Conservation (phyloP, 495 filamentous ascomycete species). For the Aspergillus campestris region DNA sequence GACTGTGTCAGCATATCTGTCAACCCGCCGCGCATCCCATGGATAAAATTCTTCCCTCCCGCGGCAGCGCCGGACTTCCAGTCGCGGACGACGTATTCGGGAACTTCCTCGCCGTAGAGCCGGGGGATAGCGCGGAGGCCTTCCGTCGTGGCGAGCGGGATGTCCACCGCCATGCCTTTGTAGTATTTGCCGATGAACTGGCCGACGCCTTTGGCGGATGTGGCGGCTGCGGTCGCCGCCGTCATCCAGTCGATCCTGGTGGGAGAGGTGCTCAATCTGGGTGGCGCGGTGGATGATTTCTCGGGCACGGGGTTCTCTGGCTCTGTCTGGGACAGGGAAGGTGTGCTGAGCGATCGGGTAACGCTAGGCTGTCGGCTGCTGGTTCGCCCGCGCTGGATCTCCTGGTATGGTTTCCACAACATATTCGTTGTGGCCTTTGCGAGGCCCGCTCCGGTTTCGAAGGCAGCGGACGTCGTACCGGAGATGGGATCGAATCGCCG, state of each 20-base stretch:
- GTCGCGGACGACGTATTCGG: slow-evolving; percentile 24
- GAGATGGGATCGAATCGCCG: slow-evolving; percentile 35
- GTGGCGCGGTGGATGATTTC: background rate
- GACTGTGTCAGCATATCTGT: slow-evolving; percentile 64
- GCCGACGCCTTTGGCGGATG: slow-evolving; percentile 26
- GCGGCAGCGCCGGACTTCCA: slow-evolving; percentile 28
- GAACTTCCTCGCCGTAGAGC: slow-evolving; percentile 57
- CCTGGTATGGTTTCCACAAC: slow-evolving; percentile 25
- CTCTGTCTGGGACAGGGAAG: background rate
- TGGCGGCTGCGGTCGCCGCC: slow-evolving; percentile 16
- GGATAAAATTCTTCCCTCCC: slow-evolving; percentile 49
- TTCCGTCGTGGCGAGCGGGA: slow-evolving; percentile 64
- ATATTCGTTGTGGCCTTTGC: slow-evolving; percentile 22
- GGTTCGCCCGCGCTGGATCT: slow-evolving; percentile 13
- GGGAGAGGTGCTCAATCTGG: background rate
- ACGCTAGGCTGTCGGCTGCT: background rate
- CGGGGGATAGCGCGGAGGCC: slow-evolving; percentile 80
- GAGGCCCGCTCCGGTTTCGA: slow-evolving; percentile 21
- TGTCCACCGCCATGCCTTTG: slow-evolving; percentile 47
- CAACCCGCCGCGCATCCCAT: slow-evolving; percentile 66
- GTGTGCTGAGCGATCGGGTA: background rate
- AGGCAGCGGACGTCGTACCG: slow-evolving; percentile 32
- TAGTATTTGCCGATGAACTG: slow-evolving; percentile 22
- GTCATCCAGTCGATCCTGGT: slow-evolving; percentile 1
- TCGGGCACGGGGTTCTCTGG: background rate